Conservation (phyloP, 2,329 filamentous ascomycete genomes). For the Chaetomiaceae sp. region DNA sequence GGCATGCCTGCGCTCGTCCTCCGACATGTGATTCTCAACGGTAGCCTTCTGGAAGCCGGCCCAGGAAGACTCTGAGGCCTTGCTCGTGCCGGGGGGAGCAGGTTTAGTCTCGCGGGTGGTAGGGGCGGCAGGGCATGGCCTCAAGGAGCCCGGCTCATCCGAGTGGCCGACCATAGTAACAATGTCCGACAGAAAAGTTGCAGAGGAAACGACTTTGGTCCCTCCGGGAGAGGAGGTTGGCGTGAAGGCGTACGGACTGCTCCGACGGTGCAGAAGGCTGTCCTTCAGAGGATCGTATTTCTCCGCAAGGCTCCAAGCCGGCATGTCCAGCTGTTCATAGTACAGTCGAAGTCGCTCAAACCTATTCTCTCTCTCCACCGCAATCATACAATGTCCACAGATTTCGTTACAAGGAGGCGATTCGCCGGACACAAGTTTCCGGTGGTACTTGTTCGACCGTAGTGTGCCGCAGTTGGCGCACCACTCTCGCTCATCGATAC, state of each 20-base stretch:
- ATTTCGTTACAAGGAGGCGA: constrained; percentile 4
- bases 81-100: background rate
- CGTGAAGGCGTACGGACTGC: background rate
- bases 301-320: background rate
- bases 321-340: background rate
- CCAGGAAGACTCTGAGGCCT: background rate
- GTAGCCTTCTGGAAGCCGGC: background rate
- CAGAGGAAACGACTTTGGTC: background rate
- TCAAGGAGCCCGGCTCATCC: no score
- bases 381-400: constrained; percentile 5
- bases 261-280: background rate
- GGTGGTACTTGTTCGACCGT: constrained; percentile 15
- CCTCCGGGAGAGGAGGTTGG: background rate
- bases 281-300: background rate
- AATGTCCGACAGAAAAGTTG: background rate
- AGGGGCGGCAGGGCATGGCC: background rate
- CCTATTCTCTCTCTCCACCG: background rate
- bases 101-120: background rate
- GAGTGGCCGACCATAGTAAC: background rate
- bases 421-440: background rate
- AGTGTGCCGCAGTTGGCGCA: constrained; percentile 15
- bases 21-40: background rate
- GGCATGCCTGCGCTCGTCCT: background rate
- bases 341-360: background rate
- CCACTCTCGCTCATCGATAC: constrained; percentile 13